These are phyloP conservation scores for Solanum chiquidenum DNA, from an alignment of 257 asterid species.

Conservation along the genomic window DNA sequence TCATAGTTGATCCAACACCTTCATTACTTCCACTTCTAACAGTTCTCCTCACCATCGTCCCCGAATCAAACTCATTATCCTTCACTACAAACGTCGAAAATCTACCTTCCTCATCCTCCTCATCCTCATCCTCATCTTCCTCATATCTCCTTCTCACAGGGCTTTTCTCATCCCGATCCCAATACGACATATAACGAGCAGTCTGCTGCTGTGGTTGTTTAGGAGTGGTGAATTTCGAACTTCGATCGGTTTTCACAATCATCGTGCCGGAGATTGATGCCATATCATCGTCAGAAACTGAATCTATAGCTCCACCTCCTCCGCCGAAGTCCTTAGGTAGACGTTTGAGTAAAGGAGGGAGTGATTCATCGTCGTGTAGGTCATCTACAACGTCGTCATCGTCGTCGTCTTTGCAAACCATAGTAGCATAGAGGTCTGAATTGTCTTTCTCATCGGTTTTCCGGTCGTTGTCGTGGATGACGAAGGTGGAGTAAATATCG, in stretches of 20 bases:
- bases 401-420: conserved; percentile 49
- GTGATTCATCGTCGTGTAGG: conserved; percentile 62
- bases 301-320: conserved; percentile 29
- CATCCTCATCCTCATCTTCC: conserved; percentile 36
- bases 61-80: conserved; percentile 43
- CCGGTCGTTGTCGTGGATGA: conserved; percentile 27
- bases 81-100: conserved; percentile 87
- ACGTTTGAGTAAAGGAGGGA: conserved; percentile 78
- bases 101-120: conserved; percentile 36
- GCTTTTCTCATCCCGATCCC: conserved; percentile 32
- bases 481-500: conserved; percentile 55
- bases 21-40: conserved; percentile 21
- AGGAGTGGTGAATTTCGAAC: background rate
- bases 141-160: conserved; percentile 1
- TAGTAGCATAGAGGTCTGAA: conserved; percentile 44
- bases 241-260: conserved; percentile 57
- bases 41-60: conserved; percentile 60
- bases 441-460: conserved; percentile 13
- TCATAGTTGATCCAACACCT: conserved; percentile 59
- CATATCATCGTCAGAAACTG: conserved; percentile 33
- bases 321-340: conserved; percentile 90
- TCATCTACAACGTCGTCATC: background rate
- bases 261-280: conserved; percentile 66
- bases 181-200: conserved; percentile 7
- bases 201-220: background rate